phyloP scores from a whole-genome alignment of 139 green algal species.

The Picochlorum sp. region DNA sequence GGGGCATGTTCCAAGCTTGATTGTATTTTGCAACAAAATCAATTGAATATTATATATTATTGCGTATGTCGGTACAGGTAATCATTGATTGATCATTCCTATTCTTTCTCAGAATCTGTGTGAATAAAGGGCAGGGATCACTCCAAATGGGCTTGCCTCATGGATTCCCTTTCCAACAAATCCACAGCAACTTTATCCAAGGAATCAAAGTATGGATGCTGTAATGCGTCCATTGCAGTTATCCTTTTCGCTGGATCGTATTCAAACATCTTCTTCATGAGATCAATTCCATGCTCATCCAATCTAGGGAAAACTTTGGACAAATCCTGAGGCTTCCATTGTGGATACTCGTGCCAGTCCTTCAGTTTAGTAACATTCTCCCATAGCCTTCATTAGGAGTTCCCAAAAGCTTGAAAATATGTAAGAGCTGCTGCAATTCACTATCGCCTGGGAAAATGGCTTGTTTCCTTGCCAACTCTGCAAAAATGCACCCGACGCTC shows the following conservation, averaged over 20 bases:
- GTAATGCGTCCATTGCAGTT: slow-evolving; percentile 84
- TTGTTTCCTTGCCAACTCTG: slow-evolving; percentile 70
- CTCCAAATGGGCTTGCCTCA: slow-evolving; percentile 15
- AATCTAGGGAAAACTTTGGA: slow-evolving; percentile 65
- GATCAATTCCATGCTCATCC: slow-evolving; percentile 64
- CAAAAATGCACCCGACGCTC: slow-evolving; percentile 97
- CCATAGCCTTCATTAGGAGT: slow-evolving; percentile 73
- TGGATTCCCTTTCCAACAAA: slow-evolving; percentile 47
- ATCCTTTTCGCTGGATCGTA: slow-evolving; percentile 68
- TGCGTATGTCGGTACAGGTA: too few relatives aligned
- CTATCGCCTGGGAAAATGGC: slow-evolving; percentile 78
- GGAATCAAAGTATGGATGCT: slow-evolving; percentile 93
- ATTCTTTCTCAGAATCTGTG: too few relatives aligned
- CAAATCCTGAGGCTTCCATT: slow-evolving; percentile 52
- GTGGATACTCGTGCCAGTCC: slow-evolving; percentile 84
- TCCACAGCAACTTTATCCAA: slow-evolving; percentile 63
- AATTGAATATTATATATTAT: too few relatives aligned
- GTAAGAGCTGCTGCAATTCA: slow-evolving; percentile 80
- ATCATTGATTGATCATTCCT: too few relatives aligned
- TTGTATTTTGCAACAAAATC: too few relatives aligned
- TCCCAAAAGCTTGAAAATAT: slow-evolving; percentile 83
- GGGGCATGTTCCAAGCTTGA: slow-evolving; percentile 45
- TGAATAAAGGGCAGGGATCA: neutral
- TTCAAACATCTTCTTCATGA: slow-evolving; percentile 62
- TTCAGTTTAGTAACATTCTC: slow-evolving; percentile 62